Evolutionary conservation across 495 filamentous ascomycete species (phyloP).

Genomic region (Penicillium silybi): DNA sequence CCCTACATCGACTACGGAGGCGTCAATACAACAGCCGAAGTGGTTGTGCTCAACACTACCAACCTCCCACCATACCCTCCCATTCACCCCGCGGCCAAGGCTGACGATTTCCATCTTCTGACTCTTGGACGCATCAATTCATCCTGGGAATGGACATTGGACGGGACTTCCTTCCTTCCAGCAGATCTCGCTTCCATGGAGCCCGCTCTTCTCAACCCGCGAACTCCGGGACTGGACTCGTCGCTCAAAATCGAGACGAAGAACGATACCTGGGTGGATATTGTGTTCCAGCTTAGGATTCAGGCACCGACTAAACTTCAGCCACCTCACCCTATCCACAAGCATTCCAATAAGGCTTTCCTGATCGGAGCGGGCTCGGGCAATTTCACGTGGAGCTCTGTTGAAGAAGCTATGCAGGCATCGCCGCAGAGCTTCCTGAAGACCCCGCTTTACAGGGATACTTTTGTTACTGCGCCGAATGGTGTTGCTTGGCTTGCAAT

Average conservation of each 20-base stretch:
- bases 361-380: constrained; percentile 41
- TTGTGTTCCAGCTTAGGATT: constrained; percentile 36
- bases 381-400: constrained; percentile 36
- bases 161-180: constrained; percentile 20
- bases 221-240: constrained; percentile 11
- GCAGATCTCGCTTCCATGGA: constrained; percentile 6
- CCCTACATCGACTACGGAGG: background rate
- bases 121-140: constrained; percentile 27
- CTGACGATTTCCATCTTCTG: constrained; percentile 37
- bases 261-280: constrained; percentile 52
- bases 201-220: constrained; percentile 35
- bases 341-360: constrained; percentile 51
- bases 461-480: constrained; percentile 34
- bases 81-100: constrained; percentile 21
- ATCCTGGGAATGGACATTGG: constrained; percentile 41
- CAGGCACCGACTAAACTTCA: constrained; percentile 7
- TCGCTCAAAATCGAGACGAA: constrained; percentile 33
- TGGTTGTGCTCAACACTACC: background rate
- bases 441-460: constrained; percentile 39
- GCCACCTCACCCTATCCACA: constrained; percentile 50
- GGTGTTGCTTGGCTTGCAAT: constrained; percentile 37
- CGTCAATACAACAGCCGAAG: background rate
- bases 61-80: constrained; percentile 28
- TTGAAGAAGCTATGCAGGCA: constrained; percentile 7
- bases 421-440: background rate